phyloP scores from a whole-genome alignment of 768 basidiomycete genomes.

The Leucocoprinus leucothites region DNA sequence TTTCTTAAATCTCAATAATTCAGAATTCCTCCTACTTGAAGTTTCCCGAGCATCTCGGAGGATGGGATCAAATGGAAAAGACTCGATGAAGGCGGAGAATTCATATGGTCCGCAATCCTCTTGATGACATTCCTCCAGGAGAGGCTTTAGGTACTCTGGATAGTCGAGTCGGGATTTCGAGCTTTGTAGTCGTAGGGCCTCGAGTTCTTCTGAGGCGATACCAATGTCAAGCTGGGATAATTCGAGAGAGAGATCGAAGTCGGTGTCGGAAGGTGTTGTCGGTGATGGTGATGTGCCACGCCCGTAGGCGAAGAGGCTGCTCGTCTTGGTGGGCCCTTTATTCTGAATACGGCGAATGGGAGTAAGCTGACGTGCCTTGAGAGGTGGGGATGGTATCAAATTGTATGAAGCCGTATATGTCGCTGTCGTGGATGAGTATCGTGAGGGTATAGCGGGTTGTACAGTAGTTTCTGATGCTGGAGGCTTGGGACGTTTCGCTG shows the following conservation, averaged over 20 bases:
- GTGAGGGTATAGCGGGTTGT: constrained; percentile 6
- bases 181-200: constrained; percentile 18
- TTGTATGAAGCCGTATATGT: constrained; percentile 15
- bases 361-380: constrained; percentile 61
- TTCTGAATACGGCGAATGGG: constrained; percentile 52
- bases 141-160: constrained; percentile 56
- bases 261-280: constrained; percentile 49
- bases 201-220: constrained; percentile 22
- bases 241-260: constrained; percentile 52
- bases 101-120: constrained; percentile 58
- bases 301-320: constrained; percentile 10
- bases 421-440: not conserved
- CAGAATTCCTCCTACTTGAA: not conserved
- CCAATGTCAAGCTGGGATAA: constrained; percentile 40
- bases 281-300: constrained; percentile 53
- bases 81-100: constrained; percentile 80
- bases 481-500: not conserved
- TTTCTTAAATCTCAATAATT: constrained; percentile 56
- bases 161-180: constrained; percentile 20
- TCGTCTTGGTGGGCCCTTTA: constrained; percentile 19
- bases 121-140: constrained; percentile 74
- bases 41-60: constrained; percentile 31
- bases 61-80: constrained; percentile 73
- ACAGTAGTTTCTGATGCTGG: not conserved
- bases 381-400: constrained; percentile 26